Evolutionary conservation across 345 rosid species (phyloP), one percentile per base, ranked within the genome.

Genomic region (Arabidopsis suecica): DNA sequence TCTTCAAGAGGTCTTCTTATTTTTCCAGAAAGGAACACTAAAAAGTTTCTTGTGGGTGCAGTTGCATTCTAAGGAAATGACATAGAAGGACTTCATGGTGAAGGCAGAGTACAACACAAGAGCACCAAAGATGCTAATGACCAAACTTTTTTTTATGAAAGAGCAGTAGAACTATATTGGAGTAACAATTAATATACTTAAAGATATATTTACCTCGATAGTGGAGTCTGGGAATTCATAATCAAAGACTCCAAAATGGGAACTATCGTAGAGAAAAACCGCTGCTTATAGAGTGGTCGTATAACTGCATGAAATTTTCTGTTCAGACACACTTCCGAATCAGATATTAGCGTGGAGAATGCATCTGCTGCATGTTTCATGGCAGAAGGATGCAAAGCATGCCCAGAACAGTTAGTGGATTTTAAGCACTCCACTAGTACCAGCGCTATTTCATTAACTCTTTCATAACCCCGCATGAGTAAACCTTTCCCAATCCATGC

Each of bases 401-500:
- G 74, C 74, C 41, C 79, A 37, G 38, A 61, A 67, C 30, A 51
- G 61, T 76, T 82, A 41, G 65, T 78, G 55, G 86, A 78, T 69
- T 83, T 76, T 65, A 94, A 80, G 79, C 90, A 87, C 68, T 85
- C 84, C 16, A 95, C 67, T 37, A 90, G 81, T 64, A 84, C 65
- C 84, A 71, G 79, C 28, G 88, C 77, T 65, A 89, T 71, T 72
- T 92, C 91, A 56, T 81, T 89, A 30, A 88, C 82, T 82, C 88
- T 90, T 76, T 83, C 87, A 78, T 89, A 89, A 55, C 99, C 97
- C 70, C 86, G 87, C 93, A 95, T 85, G 68, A 95, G 89, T 80
- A 95, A 80, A 61, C 96, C 99, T 82, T 95, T 95, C 49, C 93
- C 97, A 64, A 92, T 86, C 99, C 99, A 95, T 59, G 96, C 91